These are phyloP conservation scores for Diaporthe ilicicola DNA, from an alignment of 2,329 filamentous ascomycete species.

Conservation along the genomic window DNA sequence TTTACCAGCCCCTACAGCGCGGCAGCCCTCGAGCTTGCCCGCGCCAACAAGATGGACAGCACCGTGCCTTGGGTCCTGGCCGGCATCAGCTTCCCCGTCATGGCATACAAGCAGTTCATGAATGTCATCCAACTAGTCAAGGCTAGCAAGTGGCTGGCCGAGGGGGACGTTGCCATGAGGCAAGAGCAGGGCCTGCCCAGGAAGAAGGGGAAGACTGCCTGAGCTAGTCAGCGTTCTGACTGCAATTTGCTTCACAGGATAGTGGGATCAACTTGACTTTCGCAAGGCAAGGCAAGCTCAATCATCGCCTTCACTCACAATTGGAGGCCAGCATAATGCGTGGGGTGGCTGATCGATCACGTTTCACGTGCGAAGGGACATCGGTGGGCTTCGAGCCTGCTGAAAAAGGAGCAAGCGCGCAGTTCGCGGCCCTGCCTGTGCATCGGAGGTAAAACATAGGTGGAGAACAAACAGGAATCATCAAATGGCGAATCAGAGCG, in stretches of 20 bases:
- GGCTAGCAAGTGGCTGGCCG: conserved; percentile 89
- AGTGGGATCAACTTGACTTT: not conserved
- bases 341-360: not conserved
- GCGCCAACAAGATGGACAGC: conserved; percentile 84
- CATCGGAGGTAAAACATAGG: not conserved
- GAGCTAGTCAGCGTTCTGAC: not conserved
- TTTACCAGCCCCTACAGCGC: conserved; percentile 93
- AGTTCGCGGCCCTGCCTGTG: not conserved
- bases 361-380: not conserved
- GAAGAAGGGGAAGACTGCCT: conserved; percentile 43
- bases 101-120: conserved; percentile 91
- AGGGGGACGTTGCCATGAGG: conserved; percentile 81
- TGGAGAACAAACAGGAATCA: not conserved
- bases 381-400: no score
- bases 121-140: conserved; percentile 95
- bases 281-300: not conserved
- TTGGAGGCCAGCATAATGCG: not conserved
- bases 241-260: not conserved
- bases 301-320: not conserved
- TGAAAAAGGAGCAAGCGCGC: not conserved
- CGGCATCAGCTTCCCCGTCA: conserved; percentile 82
- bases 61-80: conserved; percentile 80
- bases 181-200: conserved; percentile 62
- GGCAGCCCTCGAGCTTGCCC: conserved; percentile 88
- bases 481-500: not conserved